phyloP scores from a whole-genome alignment of 495 filamentous ascomycete species.

The Jackrogersella minutella region DNA sequence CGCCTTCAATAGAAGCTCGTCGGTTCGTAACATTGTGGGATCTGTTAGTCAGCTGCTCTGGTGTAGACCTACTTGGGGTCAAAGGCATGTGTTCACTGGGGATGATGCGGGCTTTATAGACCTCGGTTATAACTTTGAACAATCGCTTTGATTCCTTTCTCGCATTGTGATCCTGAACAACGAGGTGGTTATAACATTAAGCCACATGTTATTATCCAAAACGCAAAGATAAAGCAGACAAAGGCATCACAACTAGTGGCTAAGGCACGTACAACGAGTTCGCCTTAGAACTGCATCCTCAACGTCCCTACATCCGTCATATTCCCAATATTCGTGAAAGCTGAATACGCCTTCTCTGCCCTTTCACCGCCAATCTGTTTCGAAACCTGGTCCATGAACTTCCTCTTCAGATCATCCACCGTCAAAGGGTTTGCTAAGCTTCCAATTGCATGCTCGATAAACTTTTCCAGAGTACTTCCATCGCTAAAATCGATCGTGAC shows the following conservation, averaged over 20 bases:
- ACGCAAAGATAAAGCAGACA: neutral
- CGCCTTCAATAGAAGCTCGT: constrained; percentile 3
- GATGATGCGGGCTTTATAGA: too few species aligned
- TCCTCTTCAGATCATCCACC: constrained; percentile 52
- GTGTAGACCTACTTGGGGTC: neutral
- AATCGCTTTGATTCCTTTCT: neutral
- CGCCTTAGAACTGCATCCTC: constrained; percentile 29
- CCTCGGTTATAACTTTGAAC: neutral
- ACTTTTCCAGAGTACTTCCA: constrained; percentile 50
- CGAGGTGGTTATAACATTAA: neutral
- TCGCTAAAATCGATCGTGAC: constrained; percentile 49
- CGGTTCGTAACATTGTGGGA: neutral
- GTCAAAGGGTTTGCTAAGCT: constrained; percentile 59
- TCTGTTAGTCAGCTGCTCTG: neutral
- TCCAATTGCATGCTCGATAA: constrained; percentile 60
- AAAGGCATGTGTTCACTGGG: too few species aligned
- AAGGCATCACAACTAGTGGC: neutral
- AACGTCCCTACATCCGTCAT: constrained; percentile 39
- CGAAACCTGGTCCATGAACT: constrained; percentile 56
- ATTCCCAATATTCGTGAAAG: constrained; percentile 45
- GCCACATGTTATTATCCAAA: neutral
- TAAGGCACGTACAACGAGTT: neutral
- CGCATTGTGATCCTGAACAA: neutral
- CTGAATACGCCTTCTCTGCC: constrained; percentile 47
- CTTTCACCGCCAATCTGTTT: constrained; percentile 32